Percentiles rank a stretch among this genome's conserved stretches.
phyloP scores from a whole-genome alignment of 805 yeast species.

The Lipomyces yamadae region DNA sequence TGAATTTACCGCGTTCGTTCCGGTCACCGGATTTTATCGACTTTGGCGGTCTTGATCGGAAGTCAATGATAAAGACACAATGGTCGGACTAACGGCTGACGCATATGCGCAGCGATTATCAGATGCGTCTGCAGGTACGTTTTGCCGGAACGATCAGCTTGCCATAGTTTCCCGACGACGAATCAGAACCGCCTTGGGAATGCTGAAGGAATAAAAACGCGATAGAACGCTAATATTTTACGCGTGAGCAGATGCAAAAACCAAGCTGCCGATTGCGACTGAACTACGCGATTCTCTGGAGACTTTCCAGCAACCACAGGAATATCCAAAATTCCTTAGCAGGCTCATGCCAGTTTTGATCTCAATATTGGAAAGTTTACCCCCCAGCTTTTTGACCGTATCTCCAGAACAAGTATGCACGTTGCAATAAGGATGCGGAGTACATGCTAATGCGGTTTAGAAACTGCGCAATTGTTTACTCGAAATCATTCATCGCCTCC shows the following conservation, averaged over 20 bases:
- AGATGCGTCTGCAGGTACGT: slow-evolving; percentile 32
- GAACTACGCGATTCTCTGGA: slow-evolving; percentile 89
- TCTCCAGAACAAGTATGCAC: slow-evolving; percentile 59
- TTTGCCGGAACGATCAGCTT: background rate
- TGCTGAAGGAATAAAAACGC: background rate
- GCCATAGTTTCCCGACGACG: too few relatives aligned
- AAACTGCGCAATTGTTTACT: slow-evolving; percentile 75
- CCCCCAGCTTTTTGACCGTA: slow-evolving; percentile 67
- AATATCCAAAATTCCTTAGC: slow-evolving; percentile 75
- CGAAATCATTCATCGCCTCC: slow-evolving; percentile 79
- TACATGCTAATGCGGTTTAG: slow-evolving; percentile 46
- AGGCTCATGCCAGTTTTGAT: slow-evolving; percentile 73
- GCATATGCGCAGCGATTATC: slow-evolving; percentile 33
- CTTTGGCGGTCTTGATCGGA: background rate
- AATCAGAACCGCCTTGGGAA: background rate
- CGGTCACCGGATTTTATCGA: background rate
- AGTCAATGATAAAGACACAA: slow-evolving; percentile 8
- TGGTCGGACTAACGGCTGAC: slow-evolving; percentile 34
- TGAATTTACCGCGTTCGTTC: background rate
- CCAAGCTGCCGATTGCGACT: slow-evolving; percentile 70
- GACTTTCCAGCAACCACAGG: slow-evolving; percentile 77
- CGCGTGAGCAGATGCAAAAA: slow-evolving; percentile 53
- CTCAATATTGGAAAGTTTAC: slow-evolving; percentile 65
- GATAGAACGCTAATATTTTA: background rate
- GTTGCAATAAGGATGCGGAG: background rate